phyloP scores from a whole-genome alignment of 2,329 filamentous ascomycete species.

The Diplocarpon rosae region DNA sequence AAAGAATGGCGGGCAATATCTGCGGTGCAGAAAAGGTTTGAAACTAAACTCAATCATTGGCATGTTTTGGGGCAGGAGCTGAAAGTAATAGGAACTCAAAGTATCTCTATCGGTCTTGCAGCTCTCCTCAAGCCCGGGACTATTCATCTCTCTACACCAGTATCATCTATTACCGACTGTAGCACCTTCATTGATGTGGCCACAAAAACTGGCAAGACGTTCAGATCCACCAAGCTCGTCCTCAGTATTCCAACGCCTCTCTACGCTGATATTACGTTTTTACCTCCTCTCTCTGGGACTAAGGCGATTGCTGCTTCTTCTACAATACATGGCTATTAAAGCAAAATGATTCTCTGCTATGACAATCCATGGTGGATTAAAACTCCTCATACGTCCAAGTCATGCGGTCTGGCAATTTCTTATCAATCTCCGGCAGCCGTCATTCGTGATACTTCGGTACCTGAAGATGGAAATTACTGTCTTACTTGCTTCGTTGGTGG shows the following conservation, averaged over 20 bases:
- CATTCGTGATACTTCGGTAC: constrained; percentile 34
- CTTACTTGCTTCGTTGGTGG: constrained; percentile 7
- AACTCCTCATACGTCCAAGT: constrained; percentile 15
- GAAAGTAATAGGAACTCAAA: constrained; percentile 11
- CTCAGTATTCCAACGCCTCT: constrained; percentile 39
- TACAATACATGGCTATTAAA: constrained; percentile 34
- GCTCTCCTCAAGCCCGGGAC: constrained; percentile 7
- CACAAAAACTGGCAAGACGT: constrained; percentile 2
- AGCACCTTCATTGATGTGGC: constrained; percentile 3
- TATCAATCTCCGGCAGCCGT: constrained; percentile 30
- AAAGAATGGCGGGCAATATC: constrained; percentile 34
- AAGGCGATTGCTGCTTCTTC: constrained; percentile 28
- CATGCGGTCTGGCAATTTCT: constrained; percentile 31
- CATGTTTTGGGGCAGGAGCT: not conserved
- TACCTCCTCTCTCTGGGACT: constrained; percentile 32
- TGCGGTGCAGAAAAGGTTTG: constrained; percentile 14
- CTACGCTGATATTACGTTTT: constrained; percentile 35
- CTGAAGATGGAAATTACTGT: constrained; percentile 26
- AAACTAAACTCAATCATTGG: not conserved
- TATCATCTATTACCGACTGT: constrained; percentile 5
- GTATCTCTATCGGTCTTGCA: constrained; percentile 10
- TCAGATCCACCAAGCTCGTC: constrained; percentile 29
- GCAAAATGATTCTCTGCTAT: constrained; percentile 29
- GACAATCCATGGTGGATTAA: constrained; percentile 6
- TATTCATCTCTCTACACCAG: constrained; percentile 10